These are phyloP conservation scores for Yarrowia porcina DNA, from an alignment of 805 yeast genomes.

Conservation along the genomic window DNA sequence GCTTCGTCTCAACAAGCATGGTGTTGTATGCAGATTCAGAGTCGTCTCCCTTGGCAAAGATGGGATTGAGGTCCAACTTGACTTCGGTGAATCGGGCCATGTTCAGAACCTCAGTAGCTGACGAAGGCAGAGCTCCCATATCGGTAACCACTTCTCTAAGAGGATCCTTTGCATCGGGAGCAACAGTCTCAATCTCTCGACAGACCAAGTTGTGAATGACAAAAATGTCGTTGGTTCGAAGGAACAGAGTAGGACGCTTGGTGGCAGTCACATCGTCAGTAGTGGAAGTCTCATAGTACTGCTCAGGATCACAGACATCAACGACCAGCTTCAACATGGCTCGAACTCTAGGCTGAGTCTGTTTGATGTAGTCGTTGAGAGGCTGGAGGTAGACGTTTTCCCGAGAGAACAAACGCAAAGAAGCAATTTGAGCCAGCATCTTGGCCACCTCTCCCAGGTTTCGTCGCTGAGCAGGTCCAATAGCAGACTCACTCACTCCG, in stretches of 20 bases:
- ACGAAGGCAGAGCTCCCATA: constrained; percentile 44
- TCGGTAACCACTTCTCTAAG: constrained; percentile 46
- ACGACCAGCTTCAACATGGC: constrained; percentile 48
- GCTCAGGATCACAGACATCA: constrained; percentile 55
- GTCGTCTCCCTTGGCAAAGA: constrained; percentile 44
- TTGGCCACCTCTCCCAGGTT: constrained; percentile 58
- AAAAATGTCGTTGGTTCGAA: constrained; percentile 41
- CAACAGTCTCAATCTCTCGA: constrained; percentile 35
- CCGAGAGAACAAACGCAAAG: constrained; percentile 62
- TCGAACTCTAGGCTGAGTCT: constrained; percentile 49
- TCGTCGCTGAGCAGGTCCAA: constrained; percentile 42
- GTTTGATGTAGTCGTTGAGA: constrained; percentile 64
- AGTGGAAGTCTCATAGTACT: constrained; percentile 56
- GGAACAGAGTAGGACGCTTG: constrained; percentile 41
- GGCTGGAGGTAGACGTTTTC: constrained; percentile 73
- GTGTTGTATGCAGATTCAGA: constrained; percentile 57
- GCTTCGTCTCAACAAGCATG: constrained; percentile 70
- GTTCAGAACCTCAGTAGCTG: constrained; percentile 47
- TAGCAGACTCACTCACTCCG: constrained; percentile 46
- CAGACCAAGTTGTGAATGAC: constrained; percentile 41
- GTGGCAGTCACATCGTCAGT: constrained; percentile 66
- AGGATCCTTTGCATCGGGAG: constrained; percentile 48
- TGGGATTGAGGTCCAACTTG: constrained; percentile 58
- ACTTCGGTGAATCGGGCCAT: constrained; percentile 52
- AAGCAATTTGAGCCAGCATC: constrained; percentile 61